Evolutionary conservation across 2,329 filamentous ascomycete species (phyloP).

Genomic region (Fusarium brevicatenulatum): DNA sequence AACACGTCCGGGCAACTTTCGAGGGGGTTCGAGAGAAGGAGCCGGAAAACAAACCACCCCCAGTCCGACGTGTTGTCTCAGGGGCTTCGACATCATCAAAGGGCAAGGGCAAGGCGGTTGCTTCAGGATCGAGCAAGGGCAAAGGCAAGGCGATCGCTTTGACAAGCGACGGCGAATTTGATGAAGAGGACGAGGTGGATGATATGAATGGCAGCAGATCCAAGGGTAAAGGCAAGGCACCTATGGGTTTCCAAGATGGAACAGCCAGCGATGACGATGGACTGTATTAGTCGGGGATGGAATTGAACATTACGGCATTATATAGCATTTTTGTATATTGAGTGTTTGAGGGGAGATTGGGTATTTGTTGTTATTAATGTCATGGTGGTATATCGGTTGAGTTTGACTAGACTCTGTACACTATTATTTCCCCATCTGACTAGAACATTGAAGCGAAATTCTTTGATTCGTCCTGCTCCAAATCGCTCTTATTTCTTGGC

Average conservation of each 20-base stretch:
- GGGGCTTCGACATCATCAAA: constrained; percentile 44
- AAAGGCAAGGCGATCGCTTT: constrained; percentile 50
- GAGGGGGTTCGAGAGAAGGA: constrained; percentile 66
- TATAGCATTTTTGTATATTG: constrained; percentile 30
- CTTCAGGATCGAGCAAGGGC: constrained; percentile 39
- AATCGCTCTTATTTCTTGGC: constrained; percentile 17
- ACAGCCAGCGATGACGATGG: constrained; percentile 67
- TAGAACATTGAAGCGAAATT: constrained; percentile 8
- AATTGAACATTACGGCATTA: not conserved
- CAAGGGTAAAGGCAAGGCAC: constrained; percentile 68
- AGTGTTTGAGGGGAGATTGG: constrained; percentile 15
- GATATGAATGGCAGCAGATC: constrained; percentile 46
- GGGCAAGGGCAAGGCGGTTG: constrained; percentile 50
- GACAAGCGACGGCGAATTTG: constrained; percentile 48
- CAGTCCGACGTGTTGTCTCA: constrained; percentile 39
- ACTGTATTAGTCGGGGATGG: constrained; percentile 56
- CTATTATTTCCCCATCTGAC: constrained; percentile 3
- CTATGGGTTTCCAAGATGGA: constrained; percentile 62
- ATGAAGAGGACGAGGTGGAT: constrained; percentile 49
- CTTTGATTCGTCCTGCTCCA: constrained; percentile 18
- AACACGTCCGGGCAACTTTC: constrained; percentile 82
- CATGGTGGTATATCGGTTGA: constrained; percentile 31
- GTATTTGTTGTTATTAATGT: constrained; percentile 32
- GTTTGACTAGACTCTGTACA: constrained; percentile 25
- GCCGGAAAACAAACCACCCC: constrained; percentile 52